Evolutionary conservation across 768 basidiomycete species (phyloP), one percentile per base, ranked within the genome.

Genomic region (Mycena chlorophos): DNA sequence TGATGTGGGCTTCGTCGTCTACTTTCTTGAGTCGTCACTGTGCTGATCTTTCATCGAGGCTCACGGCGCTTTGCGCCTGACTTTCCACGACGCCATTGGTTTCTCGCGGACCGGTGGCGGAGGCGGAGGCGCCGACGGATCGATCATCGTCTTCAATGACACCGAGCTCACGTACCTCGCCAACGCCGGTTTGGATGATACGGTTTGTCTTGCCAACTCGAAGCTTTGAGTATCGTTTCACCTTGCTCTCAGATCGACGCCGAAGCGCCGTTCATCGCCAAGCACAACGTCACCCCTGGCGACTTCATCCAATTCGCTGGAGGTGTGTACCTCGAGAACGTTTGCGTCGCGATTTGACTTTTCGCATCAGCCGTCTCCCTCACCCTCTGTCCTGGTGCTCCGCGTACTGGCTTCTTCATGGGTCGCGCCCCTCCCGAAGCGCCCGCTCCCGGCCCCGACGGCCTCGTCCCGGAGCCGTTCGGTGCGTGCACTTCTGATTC

Each of bases 231-330:
- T 19, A 6, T 10, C 22, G 8, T 8, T 10, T 10, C 40, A 8
- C 8, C 8, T 34, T 34, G 31, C 17, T n/a, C n/a, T 8, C 34
- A 56, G 40, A 58, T 67, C 34, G 52, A 53, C 8, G 54, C 51
- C 2, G 55, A 71, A 52, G 29, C 43, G 25, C 67, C 61, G 1
- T 64, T 70, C 63, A 51, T 66, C 40, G 38, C 45, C 37, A 55
- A 49, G 12, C 62, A 65, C 40, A 64, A 63, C 34, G 60, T 20
- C 26, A 62, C 65, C 1, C 52, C 62, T 4, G 71, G 69, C 25
- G 71, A 72, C 55, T 67, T 72, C 29, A 69, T 70, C 34, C 69
- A 70, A 30, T 68, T 72, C 31, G 69, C 69, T 26, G 68, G 63
- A 30, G 54, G 54, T 43, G 49, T n/a, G 20, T 13, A 8, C 28